Percentiles rank a stretch among this genome's conserved stretches.
These are phyloP conservation scores for Pachyrhizus erosus DNA, from an alignment of 306 rosid species.

Conservation along the genomic window DNA sequence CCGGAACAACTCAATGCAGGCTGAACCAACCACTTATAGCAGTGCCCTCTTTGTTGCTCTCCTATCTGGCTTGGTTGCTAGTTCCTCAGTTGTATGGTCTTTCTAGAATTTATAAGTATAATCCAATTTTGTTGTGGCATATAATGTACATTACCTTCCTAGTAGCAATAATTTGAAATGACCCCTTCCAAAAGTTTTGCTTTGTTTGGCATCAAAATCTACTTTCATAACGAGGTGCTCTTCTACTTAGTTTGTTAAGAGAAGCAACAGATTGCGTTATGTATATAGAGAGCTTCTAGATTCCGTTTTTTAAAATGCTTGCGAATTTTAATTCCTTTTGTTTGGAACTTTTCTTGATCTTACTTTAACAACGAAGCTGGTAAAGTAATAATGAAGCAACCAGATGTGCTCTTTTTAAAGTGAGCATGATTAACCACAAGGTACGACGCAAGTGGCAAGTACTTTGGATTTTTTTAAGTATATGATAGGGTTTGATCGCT, in stretches of 20 bases:
- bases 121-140: constrained; percentile 34
- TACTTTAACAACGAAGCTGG: neutral
- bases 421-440: no score
- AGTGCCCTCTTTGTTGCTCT: constrained; percentile 73
- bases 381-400: neutral
- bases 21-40: constrained; percentile 67
- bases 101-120: constrained; percentile 38
- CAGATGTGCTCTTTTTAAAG: neutral
- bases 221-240: neutral
- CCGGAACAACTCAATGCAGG: constrained; percentile 66
- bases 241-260: neutral
- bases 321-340: neutral
- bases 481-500: no score
- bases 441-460: no score
- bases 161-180: neutral
- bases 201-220: constrained; percentile 1
- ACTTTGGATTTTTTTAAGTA: no score
- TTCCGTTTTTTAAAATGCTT: neutral
- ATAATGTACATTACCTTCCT: neutral
- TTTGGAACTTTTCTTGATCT: neutral
- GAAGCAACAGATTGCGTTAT: neutral
- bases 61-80: constrained; percentile 64
- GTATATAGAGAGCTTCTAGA: neutral
- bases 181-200: neutral
- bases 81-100: constrained; percentile 49